Conservation (phyloP, 768 basidiomycete genomes). For the Serendipita sp. region DNA sequence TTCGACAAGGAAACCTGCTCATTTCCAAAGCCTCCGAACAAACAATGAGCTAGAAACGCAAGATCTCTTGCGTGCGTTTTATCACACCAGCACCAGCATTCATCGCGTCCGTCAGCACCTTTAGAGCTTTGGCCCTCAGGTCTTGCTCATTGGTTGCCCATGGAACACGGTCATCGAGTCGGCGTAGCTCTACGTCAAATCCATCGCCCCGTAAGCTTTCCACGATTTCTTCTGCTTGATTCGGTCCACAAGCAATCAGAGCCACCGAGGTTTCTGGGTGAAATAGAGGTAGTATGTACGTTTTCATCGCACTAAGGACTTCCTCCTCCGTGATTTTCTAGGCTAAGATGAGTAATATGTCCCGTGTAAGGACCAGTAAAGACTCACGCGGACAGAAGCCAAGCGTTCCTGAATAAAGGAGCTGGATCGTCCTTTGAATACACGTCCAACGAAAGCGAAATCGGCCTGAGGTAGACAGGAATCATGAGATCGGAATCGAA, state of each 20-base stretch:
- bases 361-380: background rate
- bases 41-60: background rate
- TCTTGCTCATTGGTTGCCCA: background rate
- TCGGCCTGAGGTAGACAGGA: background rate
- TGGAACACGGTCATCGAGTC: constrained; percentile 38
- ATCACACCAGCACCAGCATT: background rate
- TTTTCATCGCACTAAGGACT: constrained; percentile 49
- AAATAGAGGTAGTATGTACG: constrained; percentile 77
- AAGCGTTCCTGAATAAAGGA: background rate
- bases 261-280: constrained; percentile 57
- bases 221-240: constrained; percentile 57
- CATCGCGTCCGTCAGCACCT: background rate
- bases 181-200: constrained; percentile 61
- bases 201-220: constrained; percentile 49
- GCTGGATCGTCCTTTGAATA: background rate
- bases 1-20: too few relatives aligned
- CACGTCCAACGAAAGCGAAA: background rate
- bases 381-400: background rate
- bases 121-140: background rate
- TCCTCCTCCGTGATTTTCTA: constrained; percentile 65
- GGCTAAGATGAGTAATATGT: background rate
- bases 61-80: background rate
- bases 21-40: too few relatives aligned
- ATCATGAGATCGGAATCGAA: background rate
- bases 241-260: constrained; percentile 71